A percentile compares a stretch with the other conserved stretches of the same genome.
Evolutionary conservation across 140 eudicot species (phyloP).

Genomic region (Stevia rebaudiana): DNA sequence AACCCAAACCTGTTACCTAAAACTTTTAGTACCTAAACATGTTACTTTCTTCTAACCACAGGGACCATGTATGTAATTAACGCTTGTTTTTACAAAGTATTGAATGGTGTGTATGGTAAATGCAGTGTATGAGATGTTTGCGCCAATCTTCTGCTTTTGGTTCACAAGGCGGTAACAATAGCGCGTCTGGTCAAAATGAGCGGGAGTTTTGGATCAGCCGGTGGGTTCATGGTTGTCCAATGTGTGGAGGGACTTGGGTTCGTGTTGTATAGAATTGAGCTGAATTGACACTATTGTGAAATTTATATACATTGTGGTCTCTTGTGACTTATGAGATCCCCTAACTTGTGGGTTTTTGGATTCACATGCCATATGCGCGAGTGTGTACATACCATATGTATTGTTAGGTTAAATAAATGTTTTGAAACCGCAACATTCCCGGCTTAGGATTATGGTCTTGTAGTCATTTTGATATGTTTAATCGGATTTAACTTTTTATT

Average conservation of each 20-base stretch:
- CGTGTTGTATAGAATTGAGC: conserved; percentile 63
- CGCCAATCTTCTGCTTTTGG: conserved; percentile 90
- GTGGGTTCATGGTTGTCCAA: conserved; percentile 93
- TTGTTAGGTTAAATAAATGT: not conserved
- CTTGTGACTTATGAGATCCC: too few species aligned
- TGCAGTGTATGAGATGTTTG: conserved; percentile 97
- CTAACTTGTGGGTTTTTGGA: not conserved
- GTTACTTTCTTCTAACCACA: too few species aligned
- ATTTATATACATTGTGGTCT: not conserved
- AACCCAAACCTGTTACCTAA: too few species aligned
- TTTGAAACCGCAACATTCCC: not conserved
- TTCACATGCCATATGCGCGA: too few species aligned
- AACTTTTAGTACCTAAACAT: too few species aligned
- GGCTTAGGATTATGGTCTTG: not conserved
- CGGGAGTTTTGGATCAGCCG: conserved; percentile 89
- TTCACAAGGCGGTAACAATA: conserved; percentile 42
- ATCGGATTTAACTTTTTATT: too few species aligned
- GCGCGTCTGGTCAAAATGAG: conserved; percentile 50
- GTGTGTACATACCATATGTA: not conserved
- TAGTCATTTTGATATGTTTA: not conserved
- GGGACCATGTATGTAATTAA: too few species aligned
- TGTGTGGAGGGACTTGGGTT: conserved; percentile 99
- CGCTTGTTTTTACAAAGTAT: not conserved
- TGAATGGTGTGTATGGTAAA: not conserved
- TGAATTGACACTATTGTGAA: conserved; percentile 3